Evolutionary conservation across 768 basidiomycete genomes (phyloP), one percentile per base, ranked within the genome.

Genomic region (Rhodotorula babjevae): DNA sequence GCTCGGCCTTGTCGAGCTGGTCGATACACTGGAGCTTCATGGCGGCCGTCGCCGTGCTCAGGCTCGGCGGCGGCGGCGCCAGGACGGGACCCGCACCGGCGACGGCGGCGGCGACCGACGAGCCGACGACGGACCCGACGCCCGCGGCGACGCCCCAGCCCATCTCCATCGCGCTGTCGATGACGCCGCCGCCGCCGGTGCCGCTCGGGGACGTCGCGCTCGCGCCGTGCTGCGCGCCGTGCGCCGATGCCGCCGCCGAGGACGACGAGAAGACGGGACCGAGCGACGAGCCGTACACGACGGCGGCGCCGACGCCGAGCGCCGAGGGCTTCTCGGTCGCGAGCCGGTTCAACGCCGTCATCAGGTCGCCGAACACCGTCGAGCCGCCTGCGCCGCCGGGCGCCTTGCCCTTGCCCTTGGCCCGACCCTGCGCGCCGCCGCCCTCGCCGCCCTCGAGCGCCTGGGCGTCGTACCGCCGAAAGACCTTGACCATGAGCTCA

Each of bases 1-100:
- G 87, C 76, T 99, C 96, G 0, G 92, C 90, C 81, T 99, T 99
- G 83, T 99, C 95, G 21, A 97, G 87, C 80, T 98, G 96, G 80
- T 99, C 95, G 76, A 99, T 97, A 80, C 94, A 63, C 58, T 67
- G 53, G 52, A 67, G 70, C 49, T 76, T 72, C 62, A 63, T 74
- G 27, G 69, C 69, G 67, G 72, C 71, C 11, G 59, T 55, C 50
- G 21, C 6, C 27, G 36, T 11, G 59, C 44, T 63, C 2, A 67
- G 59, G 50, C 58, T 67, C 33, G 60, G 65, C 7, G 88, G 90
- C 49, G 85, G 89, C 1, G 89, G 91, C 3, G 92, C 89, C 5
- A 36, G 5, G 36, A 36, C 36, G 36, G 5, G 5, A 5, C 36
- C 36, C 82, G 90, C 90, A 16, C 85, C 85, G 15, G 85, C 65